phyloP scores from a whole-genome alignment of 352 stramenopile genomes.

The Pythium inflatum region DNA sequence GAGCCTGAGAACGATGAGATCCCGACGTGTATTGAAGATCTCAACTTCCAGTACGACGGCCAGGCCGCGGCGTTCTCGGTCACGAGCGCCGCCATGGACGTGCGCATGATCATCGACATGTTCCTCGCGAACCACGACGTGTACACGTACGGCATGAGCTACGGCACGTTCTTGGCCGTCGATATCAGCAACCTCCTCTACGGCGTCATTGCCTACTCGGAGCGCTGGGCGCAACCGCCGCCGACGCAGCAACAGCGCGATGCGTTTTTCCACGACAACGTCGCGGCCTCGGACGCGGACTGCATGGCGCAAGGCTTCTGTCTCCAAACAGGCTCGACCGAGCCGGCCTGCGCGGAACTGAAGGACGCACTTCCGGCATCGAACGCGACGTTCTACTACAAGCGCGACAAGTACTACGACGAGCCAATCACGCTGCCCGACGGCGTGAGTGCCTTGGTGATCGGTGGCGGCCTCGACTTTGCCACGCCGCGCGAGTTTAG shows the following conservation, averaged over 20 bases:
- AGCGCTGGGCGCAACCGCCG: conserved; percentile 9
- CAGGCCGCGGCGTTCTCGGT: conserved; percentile 23
- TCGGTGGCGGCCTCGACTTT: conserved; percentile 39
- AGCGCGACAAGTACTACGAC: conserved; percentile 40
- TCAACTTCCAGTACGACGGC: conserved; percentile 33
- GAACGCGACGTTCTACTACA: conserved; percentile 32
- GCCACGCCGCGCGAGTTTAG: conserved; percentile 33
- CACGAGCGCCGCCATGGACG: conserved; percentile 33
- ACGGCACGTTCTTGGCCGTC: conserved; percentile 38
- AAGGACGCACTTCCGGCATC: background rate
- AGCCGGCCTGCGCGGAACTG: background rate
- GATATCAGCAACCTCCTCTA: no score
- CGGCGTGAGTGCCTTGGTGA: conserved; percentile 36
- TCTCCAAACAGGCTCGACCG: conserved; percentile 16
- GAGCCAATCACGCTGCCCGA: conserved; percentile 28
- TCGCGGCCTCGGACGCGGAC: conserved; percentile 14
- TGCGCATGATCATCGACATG: conserved; percentile 29
- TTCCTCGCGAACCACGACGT: conserved; percentile 28
- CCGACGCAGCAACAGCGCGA: conserved; percentile 2
- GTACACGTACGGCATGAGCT: conserved; percentile 32
- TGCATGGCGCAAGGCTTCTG: conserved; percentile 19
- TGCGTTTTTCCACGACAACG: conserved; percentile 13
- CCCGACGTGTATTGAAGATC: conserved; percentile 29
- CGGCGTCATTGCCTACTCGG: background rate
- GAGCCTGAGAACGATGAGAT: conserved; percentile 23